Conservation (phyloP, 192 early-diverging fungal genomes). For the Backusella circina region DNA sequence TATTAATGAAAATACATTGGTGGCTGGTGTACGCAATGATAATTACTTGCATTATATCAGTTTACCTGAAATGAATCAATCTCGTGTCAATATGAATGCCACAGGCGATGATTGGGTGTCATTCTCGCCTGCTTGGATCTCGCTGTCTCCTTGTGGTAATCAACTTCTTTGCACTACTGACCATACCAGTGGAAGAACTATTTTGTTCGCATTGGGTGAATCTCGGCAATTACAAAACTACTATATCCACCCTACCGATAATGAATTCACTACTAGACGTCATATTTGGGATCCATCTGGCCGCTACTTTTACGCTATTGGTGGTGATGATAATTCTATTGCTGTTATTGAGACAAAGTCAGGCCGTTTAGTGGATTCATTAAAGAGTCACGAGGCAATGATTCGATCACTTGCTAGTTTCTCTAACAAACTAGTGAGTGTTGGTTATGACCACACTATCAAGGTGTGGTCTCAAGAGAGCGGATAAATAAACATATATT, state of each 20-base stretch:
- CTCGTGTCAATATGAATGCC: conserved; percentile 66
- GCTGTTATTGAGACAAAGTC: conserved; percentile 48
- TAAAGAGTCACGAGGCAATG: conserved; percentile 56
- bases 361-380: conserved; percentile 40
- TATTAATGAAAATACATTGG: conserved; percentile 35
- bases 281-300: conserved; percentile 60
- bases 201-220: conserved; percentile 49
- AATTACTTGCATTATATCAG: conserved; percentile 70
- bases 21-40: conserved; percentile 67
- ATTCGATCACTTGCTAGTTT: conserved; percentile 46
- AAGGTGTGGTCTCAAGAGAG: conserved; percentile 39
- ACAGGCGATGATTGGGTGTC: conserved; percentile 76
- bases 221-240: conserved; percentile 55
- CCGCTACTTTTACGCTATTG: conserved; percentile 60
- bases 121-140: conserved; percentile 72
- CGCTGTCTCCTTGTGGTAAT: conserved; percentile 47
- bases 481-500: not conserved
- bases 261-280: conserved; percentile 57
- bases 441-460: conserved; percentile 60
- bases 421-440: conserved; percentile 44
- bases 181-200: conserved; percentile 59
- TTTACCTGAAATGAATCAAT: conserved; percentile 30
- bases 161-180: conserved; percentile 69
- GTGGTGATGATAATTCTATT: conserved; percentile 55
- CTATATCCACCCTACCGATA: conserved; percentile 53